phyloP scores from a whole-genome alignment of 2,329 filamentous ascomycete species.

The Torrubiella hemipterigena region DNA sequence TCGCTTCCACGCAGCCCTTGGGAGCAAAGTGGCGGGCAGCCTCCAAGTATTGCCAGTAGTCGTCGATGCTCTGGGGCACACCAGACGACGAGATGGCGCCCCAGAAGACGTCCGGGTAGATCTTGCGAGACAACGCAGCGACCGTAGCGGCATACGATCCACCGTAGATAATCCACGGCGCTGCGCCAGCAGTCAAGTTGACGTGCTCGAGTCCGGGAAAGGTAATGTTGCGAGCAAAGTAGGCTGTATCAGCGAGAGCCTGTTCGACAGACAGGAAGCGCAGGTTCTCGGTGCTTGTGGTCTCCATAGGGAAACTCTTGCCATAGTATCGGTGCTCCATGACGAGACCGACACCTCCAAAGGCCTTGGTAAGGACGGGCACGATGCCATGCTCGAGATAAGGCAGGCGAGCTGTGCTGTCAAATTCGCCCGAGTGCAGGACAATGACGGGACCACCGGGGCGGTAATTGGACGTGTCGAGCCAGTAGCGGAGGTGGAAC shows the following conservation, averaged over 20 bases:
- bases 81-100: conserved; percentile 71
- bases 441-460: conserved; percentile 72
- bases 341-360: conserved; percentile 64
- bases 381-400: conserved; percentile 72
- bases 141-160: conserved; percentile 77
- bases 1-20: conserved; percentile 50
- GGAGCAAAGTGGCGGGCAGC: conserved; percentile 36
- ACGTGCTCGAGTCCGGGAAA: conserved; percentile 58
- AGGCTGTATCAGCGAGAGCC: conserved; percentile 67
- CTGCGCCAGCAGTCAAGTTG: conserved; percentile 52
- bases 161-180: conserved; percentile 69
- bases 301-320: conserved; percentile 53
- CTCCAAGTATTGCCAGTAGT: conserved; percentile 57
- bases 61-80: conserved; percentile 64
- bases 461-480: conserved; percentile 65
- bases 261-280: conserved; percentile 79
- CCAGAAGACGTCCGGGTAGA: conserved; percentile 71
- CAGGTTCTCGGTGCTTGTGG: conserved; percentile 56
- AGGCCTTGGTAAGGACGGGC: conserved; percentile 56
- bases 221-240: conserved; percentile 62
- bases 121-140: conserved; percentile 60
- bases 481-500: conserved; percentile 72
- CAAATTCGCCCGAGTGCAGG: conserved; percentile 60
- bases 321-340: conserved; percentile 87
- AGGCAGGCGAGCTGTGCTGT: conserved; percentile 47